phyloP scores from a whole-genome alignment of 179 eudicot genomes.

The Corrigiola litoralis region DNA sequence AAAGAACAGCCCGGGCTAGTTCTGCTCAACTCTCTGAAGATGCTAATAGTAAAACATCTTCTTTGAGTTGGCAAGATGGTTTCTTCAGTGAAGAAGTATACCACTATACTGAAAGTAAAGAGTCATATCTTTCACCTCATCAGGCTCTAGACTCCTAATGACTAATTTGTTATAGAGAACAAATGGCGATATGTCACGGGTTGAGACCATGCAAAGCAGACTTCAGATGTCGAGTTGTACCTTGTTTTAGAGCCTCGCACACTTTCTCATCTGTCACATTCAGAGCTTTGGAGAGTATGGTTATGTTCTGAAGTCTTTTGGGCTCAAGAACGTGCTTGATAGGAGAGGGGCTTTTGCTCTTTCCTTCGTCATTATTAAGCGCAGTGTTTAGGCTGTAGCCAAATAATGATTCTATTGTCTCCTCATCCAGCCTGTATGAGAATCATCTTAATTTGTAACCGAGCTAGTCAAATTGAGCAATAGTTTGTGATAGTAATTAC shows the following conservation, averaged over 20 bases:
- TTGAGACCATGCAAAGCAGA: background rate
- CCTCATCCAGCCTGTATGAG: conserved; percentile 80
- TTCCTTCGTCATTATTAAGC: conserved; percentile 59
- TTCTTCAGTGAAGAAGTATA: too few species aligned
- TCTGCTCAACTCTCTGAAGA: background rate
- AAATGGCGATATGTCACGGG: background rate
- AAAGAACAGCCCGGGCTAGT: background rate
- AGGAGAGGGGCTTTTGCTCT: conserved; percentile 75
- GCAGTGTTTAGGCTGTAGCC: conserved; percentile 70
- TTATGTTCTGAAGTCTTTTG: conserved; percentile 83
- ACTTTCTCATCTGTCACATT: conserved; percentile 74
- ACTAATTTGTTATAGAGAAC: background rate
- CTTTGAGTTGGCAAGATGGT: background rate
- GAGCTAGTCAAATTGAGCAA: background rate
- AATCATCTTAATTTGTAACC: background rate
- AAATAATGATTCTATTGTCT: conserved; percentile 86
- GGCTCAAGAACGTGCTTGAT: conserved; percentile 89
- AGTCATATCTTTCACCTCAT: too few species aligned
- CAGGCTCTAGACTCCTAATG: background rate
- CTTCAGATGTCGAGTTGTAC: conserved; percentile 29
- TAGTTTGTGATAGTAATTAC: background rate
- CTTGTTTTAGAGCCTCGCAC: conserved; percentile 67
- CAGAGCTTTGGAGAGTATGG: conserved; percentile 85
- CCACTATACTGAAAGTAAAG: background rate
- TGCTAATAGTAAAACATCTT: background rate